A percentile compares a stretch with the other conserved stretches of the same genome.
Conservation (phyloP, 192 early-diverging fungal genomes). For the Funneliformis geosporum region DNA sequence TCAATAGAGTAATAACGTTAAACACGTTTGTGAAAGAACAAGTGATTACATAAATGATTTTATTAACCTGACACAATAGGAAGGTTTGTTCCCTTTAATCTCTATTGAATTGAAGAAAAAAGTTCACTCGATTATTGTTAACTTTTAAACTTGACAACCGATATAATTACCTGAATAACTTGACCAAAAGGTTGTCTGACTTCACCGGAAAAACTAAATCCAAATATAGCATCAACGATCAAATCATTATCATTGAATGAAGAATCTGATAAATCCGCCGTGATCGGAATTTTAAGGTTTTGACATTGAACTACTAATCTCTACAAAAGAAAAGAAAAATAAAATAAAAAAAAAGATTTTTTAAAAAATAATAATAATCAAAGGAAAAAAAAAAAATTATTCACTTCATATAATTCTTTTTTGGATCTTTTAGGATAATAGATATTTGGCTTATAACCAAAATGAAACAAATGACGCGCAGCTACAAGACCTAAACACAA, state of each 20-base stretch:
- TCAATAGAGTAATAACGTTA: slow-evolving; percentile 35
- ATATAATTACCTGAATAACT: slow-evolving; percentile 54
- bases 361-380: background rate
- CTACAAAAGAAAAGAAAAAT: slow-evolving; percentile 30
- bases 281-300: slow-evolving; percentile 65
- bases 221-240: slow-evolving; percentile 89
- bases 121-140: background rate
- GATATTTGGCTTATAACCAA: slow-evolving; percentile 78
- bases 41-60: background rate
- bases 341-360: background rate
- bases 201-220: slow-evolving; percentile 84
- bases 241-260: slow-evolving; percentile 57
- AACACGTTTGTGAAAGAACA: background rate
- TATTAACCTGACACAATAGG: slow-evolving; percentile 35
- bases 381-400: background rate
- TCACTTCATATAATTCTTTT: slow-evolving; percentile 72
- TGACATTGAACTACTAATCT: slow-evolving; percentile 72
- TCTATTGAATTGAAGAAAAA: slow-evolving; percentile 17
- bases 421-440: slow-evolving; percentile 80
- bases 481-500: slow-evolving; percentile 81
- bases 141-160: background rate
- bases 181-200: slow-evolving; percentile 75
- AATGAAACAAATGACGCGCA: slow-evolving; percentile 87
- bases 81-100: slow-evolving; percentile 25
- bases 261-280: slow-evolving; percentile 43